Conservation (phyloP, 148 eudicot genomes). For the Vaccinium vitisidaea region DNA sequence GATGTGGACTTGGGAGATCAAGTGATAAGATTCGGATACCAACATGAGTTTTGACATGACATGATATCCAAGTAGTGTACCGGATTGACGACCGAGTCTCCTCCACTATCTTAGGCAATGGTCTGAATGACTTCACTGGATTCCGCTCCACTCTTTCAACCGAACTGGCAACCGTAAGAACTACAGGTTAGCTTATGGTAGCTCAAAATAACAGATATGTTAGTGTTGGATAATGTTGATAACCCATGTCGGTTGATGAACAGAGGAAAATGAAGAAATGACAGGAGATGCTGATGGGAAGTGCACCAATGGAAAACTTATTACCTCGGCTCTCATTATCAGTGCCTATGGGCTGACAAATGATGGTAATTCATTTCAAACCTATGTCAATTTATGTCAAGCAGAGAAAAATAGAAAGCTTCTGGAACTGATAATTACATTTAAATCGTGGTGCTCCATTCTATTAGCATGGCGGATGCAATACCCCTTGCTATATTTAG, state of each 20-base stretch:
- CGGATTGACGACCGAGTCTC: slow-evolving; percentile 58
- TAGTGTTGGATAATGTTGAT: background rate
- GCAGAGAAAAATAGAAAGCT: background rate
- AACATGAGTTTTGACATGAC: slow-evolving; percentile 67
- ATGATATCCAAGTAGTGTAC: slow-evolving; percentile 65
- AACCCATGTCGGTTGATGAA: background rate
- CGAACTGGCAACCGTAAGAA: slow-evolving; percentile 32
- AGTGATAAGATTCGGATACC: slow-evolving; percentile 42
- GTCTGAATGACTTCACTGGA: slow-evolving; percentile 39
- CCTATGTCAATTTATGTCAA: background rate
- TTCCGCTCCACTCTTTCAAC: slow-evolving; percentile 46
- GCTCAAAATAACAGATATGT: background rate
- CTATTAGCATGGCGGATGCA: background rate
- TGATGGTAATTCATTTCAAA: slow-evolving; percentile 34
- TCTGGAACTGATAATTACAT: background rate
- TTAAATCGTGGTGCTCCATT: background rate
- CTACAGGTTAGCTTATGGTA: slow-evolving; percentile 28
- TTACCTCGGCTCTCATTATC: slow-evolving; percentile 27
- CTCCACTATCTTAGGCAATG: slow-evolving; percentile 38
- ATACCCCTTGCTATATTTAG: background rate
- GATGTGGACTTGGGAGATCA: slow-evolving; percentile 42
- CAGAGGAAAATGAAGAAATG: slow-evolving; percentile 59
- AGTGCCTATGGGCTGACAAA: slow-evolving; percentile 57
- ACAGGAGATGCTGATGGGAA: slow-evolving; percentile 43
- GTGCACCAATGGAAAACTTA: slow-evolving; percentile 32